phyloP scores from a whole-genome alignment of 495 filamentous ascomycete species.

The Aspergillus heteromorphus region DNA sequence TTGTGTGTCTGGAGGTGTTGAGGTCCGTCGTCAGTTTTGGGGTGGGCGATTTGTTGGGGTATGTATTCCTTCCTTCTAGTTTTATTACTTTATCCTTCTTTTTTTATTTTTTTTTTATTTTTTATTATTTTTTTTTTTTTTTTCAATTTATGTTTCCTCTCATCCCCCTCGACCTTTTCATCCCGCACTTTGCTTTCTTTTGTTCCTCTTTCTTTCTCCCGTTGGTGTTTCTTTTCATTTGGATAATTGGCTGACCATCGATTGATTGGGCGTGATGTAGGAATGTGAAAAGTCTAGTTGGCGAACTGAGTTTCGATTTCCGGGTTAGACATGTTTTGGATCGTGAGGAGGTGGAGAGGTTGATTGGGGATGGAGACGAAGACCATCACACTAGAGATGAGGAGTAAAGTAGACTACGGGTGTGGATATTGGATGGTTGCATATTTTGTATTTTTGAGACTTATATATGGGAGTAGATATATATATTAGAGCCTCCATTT shows the following conservation, averaged over 20 bases:
- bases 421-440: too few relatives aligned
- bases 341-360: conserved; percentile 15
- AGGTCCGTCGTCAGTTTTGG: conserved; percentile 61
- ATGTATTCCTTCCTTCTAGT: conserved; percentile 9
- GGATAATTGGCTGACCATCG: too few relatives aligned
- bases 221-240: too few relatives aligned
- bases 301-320: conserved; percentile 70
- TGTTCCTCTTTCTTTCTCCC: too few relatives aligned
- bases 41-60: conserved; percentile 51
- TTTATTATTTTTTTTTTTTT: background rate
- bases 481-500: too few relatives aligned
- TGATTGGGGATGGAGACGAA: conserved; percentile 3
- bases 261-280: too few relatives aligned
- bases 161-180: too few relatives aligned
- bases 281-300: conserved; percentile 60
- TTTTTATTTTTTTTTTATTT: too few relatives aligned
- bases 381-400: background rate
- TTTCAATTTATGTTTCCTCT: too few relatives aligned
- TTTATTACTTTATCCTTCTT: background rate
- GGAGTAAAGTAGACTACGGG: background rate
- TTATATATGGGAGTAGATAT: too few relatives aligned
- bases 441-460: too few relatives aligned
- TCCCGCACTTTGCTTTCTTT: too few relatives aligned
- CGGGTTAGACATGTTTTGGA: conserved; percentile 18
- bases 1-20: conserved; percentile 67